These are phyloP conservation scores for Cladosporium sp. DNA, from an alignment of 2,329 filamentous ascomycete species.

Conservation along the genomic window DNA sequence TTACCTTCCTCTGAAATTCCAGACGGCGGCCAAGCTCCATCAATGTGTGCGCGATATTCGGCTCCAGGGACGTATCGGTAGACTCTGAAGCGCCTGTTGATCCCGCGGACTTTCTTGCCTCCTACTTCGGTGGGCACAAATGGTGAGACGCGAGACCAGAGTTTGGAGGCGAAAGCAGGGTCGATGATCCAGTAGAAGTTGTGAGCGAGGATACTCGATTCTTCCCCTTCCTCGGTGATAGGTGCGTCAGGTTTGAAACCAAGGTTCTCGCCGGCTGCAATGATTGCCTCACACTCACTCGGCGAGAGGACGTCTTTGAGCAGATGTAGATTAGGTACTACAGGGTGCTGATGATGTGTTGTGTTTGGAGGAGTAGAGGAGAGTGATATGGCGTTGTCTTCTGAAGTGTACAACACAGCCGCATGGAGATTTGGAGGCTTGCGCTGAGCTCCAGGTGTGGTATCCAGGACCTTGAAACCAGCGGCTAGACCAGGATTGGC, in stretches of 20 bases:
- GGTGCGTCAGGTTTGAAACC: conserved; percentile 66
- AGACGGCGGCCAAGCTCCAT: conserved; percentile 70
- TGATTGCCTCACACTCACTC: conserved; percentile 61
- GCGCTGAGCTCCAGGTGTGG: conserved; percentile 54
- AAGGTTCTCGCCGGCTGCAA: conserved; percentile 62
- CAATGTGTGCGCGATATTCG: conserved; percentile 67
- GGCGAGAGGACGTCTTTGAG: conserved; percentile 57
- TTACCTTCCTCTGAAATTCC: conserved; percentile 54
- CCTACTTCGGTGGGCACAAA: conserved; percentile 55
- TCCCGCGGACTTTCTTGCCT: conserved; percentile 56
- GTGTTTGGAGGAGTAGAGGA: conserved; percentile 40
- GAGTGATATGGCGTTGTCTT: conserved; percentile 54
- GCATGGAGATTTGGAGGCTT: conserved; percentile 66
- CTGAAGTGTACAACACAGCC: conserved; percentile 61
- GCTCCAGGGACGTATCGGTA: conserved; percentile 70
- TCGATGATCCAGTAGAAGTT: conserved; percentile 73
- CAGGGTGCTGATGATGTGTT: conserved; percentile 57
- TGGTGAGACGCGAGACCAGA: conserved; percentile 58
- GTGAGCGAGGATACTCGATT: conserved; percentile 61
- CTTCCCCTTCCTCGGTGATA: conserved; percentile 60
- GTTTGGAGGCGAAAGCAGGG: conserved; percentile 55
- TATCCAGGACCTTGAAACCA: conserved; percentile 57
- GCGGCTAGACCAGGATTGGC: conserved; percentile 29
- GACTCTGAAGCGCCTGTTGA: conserved; percentile 67
- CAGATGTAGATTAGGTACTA: conserved; percentile 59